Evolutionary conservation across 108 stramenopile species (phyloP), one percentile per base, ranked within the genome.

Genomic region (Nitzschia palea): DNA sequence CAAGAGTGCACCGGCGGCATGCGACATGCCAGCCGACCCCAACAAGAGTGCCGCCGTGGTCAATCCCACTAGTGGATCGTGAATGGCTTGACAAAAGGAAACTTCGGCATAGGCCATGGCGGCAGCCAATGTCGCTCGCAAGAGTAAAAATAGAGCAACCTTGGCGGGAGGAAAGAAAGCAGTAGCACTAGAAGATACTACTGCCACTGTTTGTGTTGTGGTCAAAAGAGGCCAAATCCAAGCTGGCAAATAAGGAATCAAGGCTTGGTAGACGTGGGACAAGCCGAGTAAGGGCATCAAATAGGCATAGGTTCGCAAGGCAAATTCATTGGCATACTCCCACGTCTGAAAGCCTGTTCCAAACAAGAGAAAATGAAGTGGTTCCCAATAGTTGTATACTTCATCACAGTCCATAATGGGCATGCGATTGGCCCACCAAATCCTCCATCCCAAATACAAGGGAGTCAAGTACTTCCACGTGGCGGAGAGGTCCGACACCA

Each of bases 311-410:
- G 96, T 95, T 47, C 98, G 85, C 20, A 99, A 75, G 17, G 97
- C 97, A 70, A 70, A 99, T 48, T 81, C 61, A 56, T 96, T 89
- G 2, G 93, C 79, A 64, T 99, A 97, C 76, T 99, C 97, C 98
- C 97, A 98, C 3, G 97, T 98, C 67, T 82, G 85, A 62, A 83
- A 59, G 10, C 80, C 86, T 43, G 51, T 61, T 5, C 90, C 91
- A 72, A 89, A 94, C 0, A 90, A 67, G 4, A 96, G 32, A 50
- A 89, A 96, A 68, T 98, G 97, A 6, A 98, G 73, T 25, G 95
- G 97, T 70, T 99, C 99, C 97, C 98, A 99, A 69, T 98, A 99
- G 78, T 98, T 98, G 79, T 81, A 99, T 6, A 96, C 93, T 73
- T 99, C 99, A 63, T 99, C 99, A 67, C 98, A 98, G 70, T 99